phyloP scores from a whole-genome alignment of 257 asterid species.

The Plantago ovata region DNA sequence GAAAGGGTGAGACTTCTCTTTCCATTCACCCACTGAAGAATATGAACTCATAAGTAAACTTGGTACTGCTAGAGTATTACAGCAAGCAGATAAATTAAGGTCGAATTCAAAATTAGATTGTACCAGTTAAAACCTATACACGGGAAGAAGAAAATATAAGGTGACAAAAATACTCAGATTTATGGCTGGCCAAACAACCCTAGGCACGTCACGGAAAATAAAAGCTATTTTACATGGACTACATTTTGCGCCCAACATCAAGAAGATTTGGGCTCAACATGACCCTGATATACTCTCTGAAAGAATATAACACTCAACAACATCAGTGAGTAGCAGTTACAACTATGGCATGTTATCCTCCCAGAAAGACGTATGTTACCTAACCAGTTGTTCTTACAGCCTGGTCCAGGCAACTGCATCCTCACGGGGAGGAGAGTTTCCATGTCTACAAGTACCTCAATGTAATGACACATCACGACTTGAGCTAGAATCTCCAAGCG shows the following conservation, averaged over 20 bases:
- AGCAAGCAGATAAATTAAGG: neutral
- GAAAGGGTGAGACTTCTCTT: too few relatives aligned
- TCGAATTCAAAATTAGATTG: neutral
- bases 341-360: slow-evolving; percentile 3
- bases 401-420: slow-evolving; percentile 17
- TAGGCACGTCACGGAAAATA: neutral
- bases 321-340: slow-evolving; percentile 12
- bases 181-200: slow-evolving; percentile 10
- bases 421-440: slow-evolving; percentile 7
- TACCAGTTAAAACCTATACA: slow-evolving; percentile 5
- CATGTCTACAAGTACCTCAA: slow-evolving; percentile 7
- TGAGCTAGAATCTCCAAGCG: slow-evolving; percentile 63
- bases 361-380: neutral
- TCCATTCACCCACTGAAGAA: neutral
- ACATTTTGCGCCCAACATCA: slow-evolving; percentile 4
- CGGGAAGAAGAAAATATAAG: neutral
- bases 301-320: slow-evolving; percentile 18
- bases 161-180: neutral
- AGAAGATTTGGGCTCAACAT: slow-evolving; percentile 10
- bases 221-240: slow-evolving; percentile 14
- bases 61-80: neutral
- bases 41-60: neutral
- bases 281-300: slow-evolving; percentile 14
- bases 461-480: slow-evolving; percentile 38
- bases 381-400: neutral